phyloP scores from a whole-genome alignment of 2,329 filamentous ascomycete species.

The Epichloe uncinata region DNA sequence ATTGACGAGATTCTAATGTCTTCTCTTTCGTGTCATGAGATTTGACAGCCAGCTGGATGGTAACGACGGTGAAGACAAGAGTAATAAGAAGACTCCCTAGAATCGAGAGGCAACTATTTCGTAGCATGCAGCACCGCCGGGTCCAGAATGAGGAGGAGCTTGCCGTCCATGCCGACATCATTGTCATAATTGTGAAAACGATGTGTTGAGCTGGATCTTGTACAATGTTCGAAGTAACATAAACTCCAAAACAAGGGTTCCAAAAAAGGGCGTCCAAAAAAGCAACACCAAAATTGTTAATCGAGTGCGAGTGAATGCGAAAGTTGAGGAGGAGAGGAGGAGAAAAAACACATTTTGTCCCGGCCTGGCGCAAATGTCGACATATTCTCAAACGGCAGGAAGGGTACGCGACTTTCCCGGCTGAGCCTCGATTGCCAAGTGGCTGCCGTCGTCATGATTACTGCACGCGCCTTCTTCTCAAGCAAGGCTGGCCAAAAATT shows the following conservation, averaged over 20 bases:
- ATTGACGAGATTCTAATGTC: constrained; percentile 10
- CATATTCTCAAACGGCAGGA: neutral
- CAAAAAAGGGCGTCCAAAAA: constrained; percentile 6
- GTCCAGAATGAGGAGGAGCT: neutral
- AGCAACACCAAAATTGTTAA: neutral
- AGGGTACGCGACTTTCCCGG: neutral
- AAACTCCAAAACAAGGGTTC: constrained; percentile 12
- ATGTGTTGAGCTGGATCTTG: neutral
- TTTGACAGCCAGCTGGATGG: constrained; percentile 1
- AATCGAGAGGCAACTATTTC: neutral
- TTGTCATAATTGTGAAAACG: neutral
- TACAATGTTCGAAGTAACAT: constrained; percentile 9
- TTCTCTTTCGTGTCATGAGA: neutral
- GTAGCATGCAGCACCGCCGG: neutral
- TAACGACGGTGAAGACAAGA: constrained; percentile 3
- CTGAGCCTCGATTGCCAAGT: neutral
- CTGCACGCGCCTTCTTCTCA: neutral
- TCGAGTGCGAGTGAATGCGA: neutral
- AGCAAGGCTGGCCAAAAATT: neutral
- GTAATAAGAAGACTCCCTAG: constrained; percentile 2
- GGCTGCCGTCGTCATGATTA: neutral
- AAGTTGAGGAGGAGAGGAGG: neutral
- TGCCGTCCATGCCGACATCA: neutral
- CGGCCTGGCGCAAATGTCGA: neutral
- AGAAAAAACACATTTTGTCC: neutral